Conservation (phyloP, 176 grass and related monocot species). For the Puccinellia tenuiflora region DNA sequence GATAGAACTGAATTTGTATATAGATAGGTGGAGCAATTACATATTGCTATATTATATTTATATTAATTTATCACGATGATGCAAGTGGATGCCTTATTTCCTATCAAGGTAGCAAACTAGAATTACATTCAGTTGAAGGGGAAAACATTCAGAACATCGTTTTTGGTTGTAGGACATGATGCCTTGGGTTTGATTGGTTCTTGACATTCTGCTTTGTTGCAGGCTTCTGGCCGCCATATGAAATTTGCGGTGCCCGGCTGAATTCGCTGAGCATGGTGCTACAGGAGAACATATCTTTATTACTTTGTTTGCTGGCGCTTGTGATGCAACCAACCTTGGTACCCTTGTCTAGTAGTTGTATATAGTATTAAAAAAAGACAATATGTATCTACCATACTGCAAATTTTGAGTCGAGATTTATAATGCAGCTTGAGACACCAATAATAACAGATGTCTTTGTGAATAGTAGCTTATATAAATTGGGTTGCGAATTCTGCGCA, state of each 20-base stretch:
- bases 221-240: slow-evolving; percentile 29
- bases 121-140: not conserved
- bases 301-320: too few relatives aligned
- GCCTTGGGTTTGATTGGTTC: not conserved
- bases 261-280: not conserved
- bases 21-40: not conserved
- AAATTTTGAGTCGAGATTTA: too few relatives aligned
- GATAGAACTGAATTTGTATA: not conserved
- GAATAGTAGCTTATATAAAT: too few relatives aligned
- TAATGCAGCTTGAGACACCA: too few relatives aligned
- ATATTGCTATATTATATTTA: not conserved
- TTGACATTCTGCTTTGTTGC: slow-evolving; percentile 1
- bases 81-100: not conserved
- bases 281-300: not conserved
- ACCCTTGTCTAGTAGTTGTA: too few relatives aligned
- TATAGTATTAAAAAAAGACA: too few relatives aligned
- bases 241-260: slow-evolving; percentile 38
- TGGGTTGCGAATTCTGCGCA: too few relatives aligned
- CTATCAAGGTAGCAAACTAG: not conserved
- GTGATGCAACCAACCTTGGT: too few relatives aligned
- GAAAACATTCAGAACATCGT: not conserved
- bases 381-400: too few relatives aligned
- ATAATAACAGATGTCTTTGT: too few relatives aligned
- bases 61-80: not conserved
- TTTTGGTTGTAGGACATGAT: not conserved